Evolutionary conservation across 768 basidiomycete genomes (phyloP), one percentile per base, ranked within the genome.

Genomic region (Boletus reticulatus): DNA sequence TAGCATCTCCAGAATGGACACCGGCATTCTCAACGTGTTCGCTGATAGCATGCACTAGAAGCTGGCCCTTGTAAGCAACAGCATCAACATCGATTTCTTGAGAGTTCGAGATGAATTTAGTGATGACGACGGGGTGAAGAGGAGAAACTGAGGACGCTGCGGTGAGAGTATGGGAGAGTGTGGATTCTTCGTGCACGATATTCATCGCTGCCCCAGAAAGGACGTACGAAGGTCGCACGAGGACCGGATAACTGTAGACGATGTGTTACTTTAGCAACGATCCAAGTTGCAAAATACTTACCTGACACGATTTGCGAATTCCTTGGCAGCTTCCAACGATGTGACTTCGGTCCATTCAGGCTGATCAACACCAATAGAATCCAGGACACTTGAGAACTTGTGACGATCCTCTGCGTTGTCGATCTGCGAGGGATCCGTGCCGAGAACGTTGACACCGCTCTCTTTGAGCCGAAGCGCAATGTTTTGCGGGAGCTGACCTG

Each of bases 121-220:
- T 94, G 73, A 99, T 87, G 68, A 99, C 97, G 63, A 98, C 96
- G 3, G 97, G 97, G 74, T 98, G 94, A 17, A 95, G 82, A 41
- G 97, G 94, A 1, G 97, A 98, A 52, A 98, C 97, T 43, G 88
- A 85, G 32, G 96, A 94, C 14, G 97, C 97, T 20, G 94, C 94
- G n/a, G 94, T 94, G 45, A 99, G 85, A 62, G 92, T 96, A 73
- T 96, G 88, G 61, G 96, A 89, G 37, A 99, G 81, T 16, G 84
- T 76, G 13, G 91, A 81, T 71, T 96, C 94, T 69, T 98, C 93
- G 68, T 89, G 89, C 20, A 98, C 93, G 39, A 98, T 95, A 73
- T 97, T 99, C 97, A 99, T 99, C 16, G 97, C 97, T 43, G 97
- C 95, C 48, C 97, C 97, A 10, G 97, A 99, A 24, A 98, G 85